Percentiles rank a stretch among this genome's conserved stretches.
Evolutionary conservation across 2,329 filamentous ascomycete species (phyloP).

Genomic region (Plenodomus biglobosus): DNA sequence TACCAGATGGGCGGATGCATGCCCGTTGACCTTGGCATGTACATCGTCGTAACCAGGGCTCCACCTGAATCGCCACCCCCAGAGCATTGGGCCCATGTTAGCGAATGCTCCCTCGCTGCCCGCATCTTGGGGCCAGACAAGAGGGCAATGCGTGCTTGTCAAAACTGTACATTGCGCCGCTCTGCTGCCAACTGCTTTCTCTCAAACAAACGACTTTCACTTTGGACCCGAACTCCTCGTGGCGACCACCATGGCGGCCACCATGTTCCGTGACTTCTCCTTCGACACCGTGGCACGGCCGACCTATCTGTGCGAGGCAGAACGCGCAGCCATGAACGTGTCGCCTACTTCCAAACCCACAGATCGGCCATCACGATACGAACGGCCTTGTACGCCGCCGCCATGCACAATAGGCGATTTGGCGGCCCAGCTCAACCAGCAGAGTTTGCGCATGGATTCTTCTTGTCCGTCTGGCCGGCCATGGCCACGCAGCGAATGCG

Average conservation of each 20-base stretch:
- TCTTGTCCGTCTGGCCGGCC: slow-evolving; percentile 19
- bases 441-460: slow-evolving; percentile 35
- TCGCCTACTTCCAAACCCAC: slow-evolving; percentile 36
- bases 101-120: slow-evolving; percentile 7
- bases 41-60: background rate
- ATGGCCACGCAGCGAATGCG: slow-evolving; percentile 26
- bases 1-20: background rate
- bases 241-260: slow-evolving; percentile 4
- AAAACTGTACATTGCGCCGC: background rate
- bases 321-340: slow-evolving; percentile 35
- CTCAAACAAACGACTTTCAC: background rate
- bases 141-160: background rate
- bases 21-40: background rate
- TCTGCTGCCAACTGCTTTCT: background rate
- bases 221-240: no score
- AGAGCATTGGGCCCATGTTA: no score
- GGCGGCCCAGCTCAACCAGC: slow-evolving; percentile 37
- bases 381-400: slow-evolving; percentile 31
- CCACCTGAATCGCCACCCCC: background rate
- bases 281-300: slow-evolving; percentile 41
- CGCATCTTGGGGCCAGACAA: slow-evolving; percentile 7
- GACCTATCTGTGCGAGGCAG: slow-evolving; percentile 27
- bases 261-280: slow-evolving; percentile 46
- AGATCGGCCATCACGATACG: slow-evolving; percentile 4
- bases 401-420: slow-evolving; percentile 43